A percentile compares a stretch with the other conserved stretches of the same genome.
Evolutionary conservation across 805 yeast genomes (phyloP).

Genomic region (Candida cerambycidarum): DNA sequence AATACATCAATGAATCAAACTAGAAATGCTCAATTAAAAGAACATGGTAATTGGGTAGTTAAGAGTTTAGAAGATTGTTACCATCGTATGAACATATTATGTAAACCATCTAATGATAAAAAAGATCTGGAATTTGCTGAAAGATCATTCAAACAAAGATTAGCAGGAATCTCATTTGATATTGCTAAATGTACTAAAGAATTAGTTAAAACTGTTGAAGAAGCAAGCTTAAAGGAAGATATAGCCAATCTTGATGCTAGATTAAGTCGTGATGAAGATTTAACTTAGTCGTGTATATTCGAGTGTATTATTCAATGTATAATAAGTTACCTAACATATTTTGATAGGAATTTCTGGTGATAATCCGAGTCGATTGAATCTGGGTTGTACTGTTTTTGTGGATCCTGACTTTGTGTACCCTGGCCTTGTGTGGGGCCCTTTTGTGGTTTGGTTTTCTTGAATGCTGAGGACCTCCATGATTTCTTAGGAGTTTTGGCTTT

Average conservation of each 20-base stretch:
- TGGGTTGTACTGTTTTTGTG: conserved; percentile 26
- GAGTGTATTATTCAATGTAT: conserved; percentile 4
- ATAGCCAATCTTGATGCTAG: conserved; percentile 78
- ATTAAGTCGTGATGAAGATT: conserved; percentile 38
- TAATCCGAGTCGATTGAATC: conserved; percentile 34
- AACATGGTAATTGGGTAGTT: conserved; percentile 90
- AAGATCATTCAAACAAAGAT: conserved; percentile 84
- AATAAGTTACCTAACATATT: conserved; percentile 23
- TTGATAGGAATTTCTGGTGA: conserved; percentile 36
- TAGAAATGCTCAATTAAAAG: conserved; percentile 78
- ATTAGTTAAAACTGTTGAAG: conserved; percentile 93
- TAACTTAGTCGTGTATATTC: conserved; percentile 16
- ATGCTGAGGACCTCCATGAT: conserved; percentile 31
- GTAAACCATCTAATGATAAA: conserved; percentile 41
- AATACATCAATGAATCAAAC: conserved; percentile 85
- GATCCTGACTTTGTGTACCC: no score
- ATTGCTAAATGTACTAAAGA: conserved; percentile 96
- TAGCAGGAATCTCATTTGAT: conserved; percentile 95
- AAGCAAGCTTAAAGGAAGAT: conserved; percentile 84
- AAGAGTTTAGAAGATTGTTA: conserved; percentile 83
- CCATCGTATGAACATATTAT: conserved; percentile 74
- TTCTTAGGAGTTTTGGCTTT: conserved; percentile 20
- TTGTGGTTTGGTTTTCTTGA: conserved; percentile 11
- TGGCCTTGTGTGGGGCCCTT: no score
- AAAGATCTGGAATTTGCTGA: conserved; percentile 72